Evolutionary conservation across 2,329 filamentous ascomycete species (phyloP), one percentile per base, ranked within the genome.

Genomic region (Daldinia sp.): DNA sequence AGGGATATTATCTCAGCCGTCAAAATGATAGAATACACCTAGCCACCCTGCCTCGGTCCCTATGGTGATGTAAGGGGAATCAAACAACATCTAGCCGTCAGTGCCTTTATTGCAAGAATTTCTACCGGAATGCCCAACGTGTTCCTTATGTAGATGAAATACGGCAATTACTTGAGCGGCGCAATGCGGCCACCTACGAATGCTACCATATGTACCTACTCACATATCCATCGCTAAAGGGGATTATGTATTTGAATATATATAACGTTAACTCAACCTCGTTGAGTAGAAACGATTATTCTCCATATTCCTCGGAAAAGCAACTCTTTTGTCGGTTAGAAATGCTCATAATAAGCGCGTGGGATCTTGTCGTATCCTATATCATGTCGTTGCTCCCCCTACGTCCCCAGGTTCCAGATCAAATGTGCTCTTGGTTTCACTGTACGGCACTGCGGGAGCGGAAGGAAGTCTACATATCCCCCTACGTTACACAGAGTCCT

Each of bases 201-300:
- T 47, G 35, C 52, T 63, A n/a, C 53, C 57, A 51, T 29, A n/a
- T n/a, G n/a, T n/a, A n/a, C n/a, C n/a, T n/a, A 52, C 35, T 39
- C 29, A 19, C 45, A 47, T 53, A 17, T 50, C 49, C 45, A 25
- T 13, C 25, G 9, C 21, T 23, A 45, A 21, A 23, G 55, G 30
- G 63, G 47, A 48, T 53, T 61, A 50, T 57, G 51, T 34, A 63
- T 41, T 34, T 25, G 15, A 34, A 32, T 49, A 9, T 30, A 49
- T 59, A 37, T 32, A 47, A 67, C 58, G 57, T 41, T 64, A 67
- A 67, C 43, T 54, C 39, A 48, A 64, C 61, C 21, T 64, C 58
- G 25, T 15, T 50, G 17, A 10, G 23, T 51, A 47, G 7, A 43
- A 21, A 51, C 13, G 19, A 49, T 48, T 35, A 52, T 9, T 23